Conservation (phyloP, 164 flowering plant genomes). For the Nymphaea colorata region DNA sequence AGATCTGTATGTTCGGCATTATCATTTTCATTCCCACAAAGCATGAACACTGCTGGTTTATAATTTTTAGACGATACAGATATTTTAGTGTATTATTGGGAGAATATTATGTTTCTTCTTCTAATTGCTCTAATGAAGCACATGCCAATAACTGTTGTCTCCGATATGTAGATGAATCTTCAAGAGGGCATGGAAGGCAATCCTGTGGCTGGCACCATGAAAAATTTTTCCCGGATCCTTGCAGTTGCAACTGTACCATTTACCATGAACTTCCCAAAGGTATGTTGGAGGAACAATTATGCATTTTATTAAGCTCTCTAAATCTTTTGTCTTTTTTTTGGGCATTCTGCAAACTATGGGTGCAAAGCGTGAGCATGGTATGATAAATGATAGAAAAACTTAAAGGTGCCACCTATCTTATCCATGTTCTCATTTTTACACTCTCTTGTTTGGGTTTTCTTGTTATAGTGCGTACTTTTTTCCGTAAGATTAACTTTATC, state of each 20-base stretch:
- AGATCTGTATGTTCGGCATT: too few relatives aligned
- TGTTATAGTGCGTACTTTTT: too few relatives aligned
- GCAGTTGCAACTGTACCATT: conserved; percentile 69
- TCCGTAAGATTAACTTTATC: too few relatives aligned
- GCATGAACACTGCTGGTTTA: too few relatives aligned
- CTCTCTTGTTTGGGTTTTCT: too few relatives aligned
- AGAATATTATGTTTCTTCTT: too few relatives aligned
- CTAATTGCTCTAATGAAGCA: too few relatives aligned
- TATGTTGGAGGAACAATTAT: conserved; percentile 11
- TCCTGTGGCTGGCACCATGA: conserved; percentile 64
- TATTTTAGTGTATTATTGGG: too few relatives aligned
- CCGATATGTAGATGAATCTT: conserved; percentile 38
- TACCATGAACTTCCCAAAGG: conserved; percentile 72
- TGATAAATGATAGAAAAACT: neutral
- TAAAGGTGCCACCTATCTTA: too few relatives aligned
- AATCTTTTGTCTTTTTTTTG: neutral
- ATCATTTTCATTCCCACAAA: too few relatives aligned
- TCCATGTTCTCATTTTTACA: too few relatives aligned
- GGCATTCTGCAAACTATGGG: neutral
- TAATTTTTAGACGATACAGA: too few relatives aligned
- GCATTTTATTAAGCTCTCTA: neutral
- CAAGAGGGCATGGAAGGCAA: conserved; percentile 98
- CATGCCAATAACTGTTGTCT: neutral
- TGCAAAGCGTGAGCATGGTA: neutral
- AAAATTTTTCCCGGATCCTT: conserved; percentile 53